Conservation (phyloP, 1,139 yeast genomes). For the Zhuliangozyma parablackwelliae region DNA sequence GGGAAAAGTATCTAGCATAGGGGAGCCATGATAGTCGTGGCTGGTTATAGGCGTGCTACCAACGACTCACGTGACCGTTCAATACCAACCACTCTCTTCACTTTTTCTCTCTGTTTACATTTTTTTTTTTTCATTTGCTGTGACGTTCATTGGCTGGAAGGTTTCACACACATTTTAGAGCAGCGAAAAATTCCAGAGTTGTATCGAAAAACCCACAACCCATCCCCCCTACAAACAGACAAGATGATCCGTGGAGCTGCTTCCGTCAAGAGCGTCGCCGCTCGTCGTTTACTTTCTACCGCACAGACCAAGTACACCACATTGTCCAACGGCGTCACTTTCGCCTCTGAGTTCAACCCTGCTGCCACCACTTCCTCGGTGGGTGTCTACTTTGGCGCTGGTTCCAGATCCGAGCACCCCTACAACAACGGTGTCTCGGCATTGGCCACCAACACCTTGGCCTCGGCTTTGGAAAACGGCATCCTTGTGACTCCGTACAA, state of each 20-base stretch:
- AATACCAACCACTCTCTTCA: not conserved
- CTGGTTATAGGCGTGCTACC: not conserved
- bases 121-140: too few species aligned
- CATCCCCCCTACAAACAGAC: not conserved
- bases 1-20: conserved; percentile 3
- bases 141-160: too few species aligned
- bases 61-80: not conserved
- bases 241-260: conserved; percentile 38
- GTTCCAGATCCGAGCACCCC: conserved; percentile 74
- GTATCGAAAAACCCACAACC: too few species aligned
- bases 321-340: conserved; percentile 65
- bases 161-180: not conserved
- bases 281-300: conserved; percentile 57
- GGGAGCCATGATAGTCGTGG: not conserved
- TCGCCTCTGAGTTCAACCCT: conserved; percentile 64
- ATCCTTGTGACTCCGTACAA: conserved; percentile 42
- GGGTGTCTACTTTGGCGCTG: conserved; percentile 70
- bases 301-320: conserved; percentile 66
- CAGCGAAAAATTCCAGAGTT: not conserved
- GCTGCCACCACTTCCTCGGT: conserved; percentile 54
- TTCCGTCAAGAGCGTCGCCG: conserved; percentile 24
- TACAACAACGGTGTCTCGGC: conserved; percentile 78
- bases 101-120: too few species aligned
- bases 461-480: conserved; percentile 39
- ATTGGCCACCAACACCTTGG: conserved; percentile 52